Evolutionary conservation across 257 asterid species (phyloP), one percentile per base, ranked within the genome.

Genomic region (Avicennia marina): DNA sequence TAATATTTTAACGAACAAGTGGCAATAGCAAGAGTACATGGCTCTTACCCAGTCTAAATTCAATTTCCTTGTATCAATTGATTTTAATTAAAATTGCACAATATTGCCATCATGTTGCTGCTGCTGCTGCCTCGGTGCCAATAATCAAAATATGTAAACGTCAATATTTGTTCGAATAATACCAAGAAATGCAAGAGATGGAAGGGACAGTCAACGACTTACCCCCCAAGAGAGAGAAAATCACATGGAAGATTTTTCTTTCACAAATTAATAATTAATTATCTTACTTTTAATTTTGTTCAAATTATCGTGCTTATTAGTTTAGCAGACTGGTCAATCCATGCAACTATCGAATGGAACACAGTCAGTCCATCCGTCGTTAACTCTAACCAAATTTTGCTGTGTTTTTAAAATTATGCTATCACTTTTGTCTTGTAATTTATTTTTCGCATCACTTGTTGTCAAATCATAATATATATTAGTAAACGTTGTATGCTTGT

Each of bases 311-410:
- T 54, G 24, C 51, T 55, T 49, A 63, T 62, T 47, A 32, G 73
- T 62, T 67, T 51, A 41, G 65, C 25, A 44, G 56, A 29, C 11
- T 49, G 57, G 75, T 69, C 69, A 56, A 69, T 48, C 65, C 52
- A 68, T 64, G 63, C 68, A 60, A 68, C 52, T 40, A 40, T 39
- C 29, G 4, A 36, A 2, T 54, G 6, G n/a, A n/a, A n/a, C n/a
- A n/a, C n/a, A n/a, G n/a, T n/a, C n/a, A n/a, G n/a, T n/a, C n/a
- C n/a, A 55, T 20, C 0, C 12, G 8, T n/a, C 11, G 11, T n/a
- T 11, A 15, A 41, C 10, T 6, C 46, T n/a, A 41, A 41, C 7
- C 16, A 16, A 40, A 15, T 15, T 40, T 12, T n/a, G n/a, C n/a
- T n/a, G n/a, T n/a, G n/a, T n/a, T n/a, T n/a, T n/a, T n/a, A n/a